Conservation (phyloP, 192 early-diverging fungal genomes). For the Backusella tuberculispora region DNA sequence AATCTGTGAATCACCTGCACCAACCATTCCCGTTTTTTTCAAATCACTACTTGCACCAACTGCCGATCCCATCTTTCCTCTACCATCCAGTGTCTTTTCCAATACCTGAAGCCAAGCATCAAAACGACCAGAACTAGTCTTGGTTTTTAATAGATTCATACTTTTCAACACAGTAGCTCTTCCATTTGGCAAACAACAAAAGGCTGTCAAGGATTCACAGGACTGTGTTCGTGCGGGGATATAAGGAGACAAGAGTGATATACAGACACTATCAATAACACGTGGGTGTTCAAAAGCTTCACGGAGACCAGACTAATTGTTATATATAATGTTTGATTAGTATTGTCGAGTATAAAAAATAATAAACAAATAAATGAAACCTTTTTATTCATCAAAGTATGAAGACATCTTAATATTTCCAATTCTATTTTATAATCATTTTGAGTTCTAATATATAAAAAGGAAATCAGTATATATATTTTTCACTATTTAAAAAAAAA, state of each 20-base stretch:
- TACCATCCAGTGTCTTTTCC: slow-evolving; percentile 71
- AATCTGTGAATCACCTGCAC: slow-evolving; percentile 53
- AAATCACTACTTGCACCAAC: slow-evolving; percentile 75
- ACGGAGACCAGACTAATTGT: slow-evolving; percentile 65
- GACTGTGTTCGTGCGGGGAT: slow-evolving; percentile 66
- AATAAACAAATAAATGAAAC: too few relatives aligned
- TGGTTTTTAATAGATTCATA: slow-evolving; percentile 69
- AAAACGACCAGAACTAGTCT: slow-evolving; percentile 27
- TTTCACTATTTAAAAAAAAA: neutral
- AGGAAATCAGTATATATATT: neutral
- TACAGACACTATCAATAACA: slow-evolving; percentile 66
- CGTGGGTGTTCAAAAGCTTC: slow-evolving; percentile 68
- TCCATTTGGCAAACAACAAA: slow-evolving; percentile 72
- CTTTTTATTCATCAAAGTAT: slow-evolving; percentile 70
- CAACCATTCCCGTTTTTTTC: slow-evolving; percentile 55
- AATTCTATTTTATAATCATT: slow-evolving; percentile 73
- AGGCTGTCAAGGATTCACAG: slow-evolving; percentile 71
- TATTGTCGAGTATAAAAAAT: neutral
- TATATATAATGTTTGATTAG: neutral
- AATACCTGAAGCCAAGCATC: slow-evolving; percentile 75
- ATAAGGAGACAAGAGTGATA: slow-evolving; percentile 75
- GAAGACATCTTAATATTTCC: slow-evolving; percentile 77
- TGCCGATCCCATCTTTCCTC: slow-evolving; percentile 75
- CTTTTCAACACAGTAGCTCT: slow-evolving; percentile 72
- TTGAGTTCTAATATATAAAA: slow-evolving; percentile 37